Conservation (phyloP, 352 stramenopile species). For the Phytopythium sindhum region DNA sequence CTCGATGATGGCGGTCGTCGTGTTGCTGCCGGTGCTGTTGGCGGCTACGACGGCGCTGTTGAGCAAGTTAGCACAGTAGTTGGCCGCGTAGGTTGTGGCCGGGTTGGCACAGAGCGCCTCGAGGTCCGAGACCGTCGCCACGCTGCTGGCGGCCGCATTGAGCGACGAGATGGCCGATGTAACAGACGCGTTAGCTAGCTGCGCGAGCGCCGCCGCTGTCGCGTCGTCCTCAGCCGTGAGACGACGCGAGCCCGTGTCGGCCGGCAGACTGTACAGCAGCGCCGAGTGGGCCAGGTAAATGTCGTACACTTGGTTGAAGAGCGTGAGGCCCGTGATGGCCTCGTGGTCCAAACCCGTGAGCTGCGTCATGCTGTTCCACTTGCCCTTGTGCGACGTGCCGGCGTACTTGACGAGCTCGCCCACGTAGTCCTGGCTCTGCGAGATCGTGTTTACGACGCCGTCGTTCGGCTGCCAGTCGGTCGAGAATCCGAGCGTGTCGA, state of each 20-base stretch:
- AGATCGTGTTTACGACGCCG: slow-evolving; percentile 28
- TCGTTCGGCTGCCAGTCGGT: slow-evolving; percentile 50
- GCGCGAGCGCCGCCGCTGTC: slow-evolving; percentile 1
- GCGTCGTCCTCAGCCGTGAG: background rate
- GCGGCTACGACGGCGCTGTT: background rate
- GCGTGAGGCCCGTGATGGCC: slow-evolving; percentile 23
- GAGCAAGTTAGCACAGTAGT: slow-evolving; percentile 29
- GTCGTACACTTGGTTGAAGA: slow-evolving; percentile 20
- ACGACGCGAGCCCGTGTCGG: slow-evolving; percentile 14
- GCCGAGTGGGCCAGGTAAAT: slow-evolving; percentile 12
- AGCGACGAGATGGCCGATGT: slow-evolving; percentile 29
- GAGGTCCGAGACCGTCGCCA: slow-evolving; percentile 34
- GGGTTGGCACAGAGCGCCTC: slow-evolving; percentile 21
- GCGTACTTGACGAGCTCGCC: slow-evolving; percentile 10
- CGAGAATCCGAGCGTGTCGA: slow-evolving; percentile 23
- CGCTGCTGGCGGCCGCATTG: slow-evolving; percentile 27
- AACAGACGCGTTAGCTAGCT: slow-evolving; percentile 15
- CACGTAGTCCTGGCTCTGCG: slow-evolving; percentile 11
- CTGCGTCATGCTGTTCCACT: slow-evolving; percentile 22
- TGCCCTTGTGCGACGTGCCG: slow-evolving; percentile 11
- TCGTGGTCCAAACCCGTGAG: slow-evolving; percentile 22
- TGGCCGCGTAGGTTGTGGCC: slow-evolving; percentile 28
- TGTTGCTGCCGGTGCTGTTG: slow-evolving; percentile 5
- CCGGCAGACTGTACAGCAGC: slow-evolving; percentile 13
- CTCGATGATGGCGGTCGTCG: slow-evolving; percentile 2